phyloP scores from a whole-genome alignment of 257 asterid species.

The Nicotiana noctiflora region DNA sequence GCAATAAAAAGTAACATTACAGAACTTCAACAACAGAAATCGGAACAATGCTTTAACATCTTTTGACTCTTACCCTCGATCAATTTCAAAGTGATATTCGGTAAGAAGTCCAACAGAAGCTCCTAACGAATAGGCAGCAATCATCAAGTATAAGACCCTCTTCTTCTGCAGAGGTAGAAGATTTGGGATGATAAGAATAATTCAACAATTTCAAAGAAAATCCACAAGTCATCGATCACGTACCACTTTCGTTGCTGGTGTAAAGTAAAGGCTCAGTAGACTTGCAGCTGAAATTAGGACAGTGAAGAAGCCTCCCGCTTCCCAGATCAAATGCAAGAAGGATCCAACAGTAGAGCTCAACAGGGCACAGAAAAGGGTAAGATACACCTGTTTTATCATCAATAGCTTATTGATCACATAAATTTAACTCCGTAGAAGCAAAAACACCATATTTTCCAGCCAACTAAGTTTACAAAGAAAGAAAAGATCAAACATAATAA shows the following conservation, averaged over 20 bases:
- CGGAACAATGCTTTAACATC: neutral
- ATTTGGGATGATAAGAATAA: neutral
- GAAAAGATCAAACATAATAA: neutral
- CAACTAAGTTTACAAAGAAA: neutral
- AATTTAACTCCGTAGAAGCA: too few species aligned
- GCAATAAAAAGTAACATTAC: neutral
- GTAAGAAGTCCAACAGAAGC: neutral
- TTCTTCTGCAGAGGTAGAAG: neutral
- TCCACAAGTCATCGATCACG: neutral
- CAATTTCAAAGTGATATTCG: neutral
- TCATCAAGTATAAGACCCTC: neutral
- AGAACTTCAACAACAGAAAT: neutral
- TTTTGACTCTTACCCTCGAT: neutral
- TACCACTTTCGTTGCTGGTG: neutral
- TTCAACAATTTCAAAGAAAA: neutral
- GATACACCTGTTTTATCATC: too few species aligned
- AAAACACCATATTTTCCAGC: too few species aligned
- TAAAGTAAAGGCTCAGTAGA: neutral
- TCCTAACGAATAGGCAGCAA: neutral
- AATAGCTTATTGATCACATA: too few species aligned
- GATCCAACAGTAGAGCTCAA: too few species aligned
- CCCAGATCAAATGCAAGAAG: too few species aligned
- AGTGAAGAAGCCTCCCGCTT: too few species aligned
- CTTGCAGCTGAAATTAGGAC: too few species aligned
- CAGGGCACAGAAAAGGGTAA: too few species aligned